Conservation (phyloP, 352 stramenopile genomes). For the Pythium brassicae region DNA sequence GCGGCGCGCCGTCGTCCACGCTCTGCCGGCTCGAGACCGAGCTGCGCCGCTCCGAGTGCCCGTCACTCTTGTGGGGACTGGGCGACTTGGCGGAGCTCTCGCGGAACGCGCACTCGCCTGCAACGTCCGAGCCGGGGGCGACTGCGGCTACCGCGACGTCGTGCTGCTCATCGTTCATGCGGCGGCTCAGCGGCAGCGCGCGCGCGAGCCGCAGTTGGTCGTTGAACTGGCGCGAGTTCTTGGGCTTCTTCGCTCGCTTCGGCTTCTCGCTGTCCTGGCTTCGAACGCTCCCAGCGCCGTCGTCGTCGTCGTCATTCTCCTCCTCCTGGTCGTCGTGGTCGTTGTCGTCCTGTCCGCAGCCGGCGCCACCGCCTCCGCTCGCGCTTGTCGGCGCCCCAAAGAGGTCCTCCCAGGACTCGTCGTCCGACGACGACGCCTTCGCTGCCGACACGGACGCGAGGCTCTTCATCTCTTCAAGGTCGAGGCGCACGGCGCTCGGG, state of each 20-base stretch:
- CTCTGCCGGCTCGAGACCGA: conserved; percentile 2
- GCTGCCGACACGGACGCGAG: conserved; percentile 43
- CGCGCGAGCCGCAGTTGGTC: conserved; percentile 59
- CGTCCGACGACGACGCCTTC: conserved; percentile 17
- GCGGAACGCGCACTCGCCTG: background rate
- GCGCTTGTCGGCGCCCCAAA: conserved; percentile 40
- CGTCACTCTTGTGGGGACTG: background rate
- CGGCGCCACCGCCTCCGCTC: conserved; percentile 21
- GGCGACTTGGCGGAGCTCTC: background rate
- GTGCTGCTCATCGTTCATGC: conserved; percentile 40
- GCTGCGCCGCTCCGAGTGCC: background rate
- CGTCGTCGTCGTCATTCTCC: conserved; percentile 10
- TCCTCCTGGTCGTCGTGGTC: conserved; percentile 1
- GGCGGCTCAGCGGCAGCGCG: conserved; percentile 43
- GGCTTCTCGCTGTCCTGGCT: conserved; percentile 23
- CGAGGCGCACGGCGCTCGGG: conserved; percentile 15
- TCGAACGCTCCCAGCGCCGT: background rate
- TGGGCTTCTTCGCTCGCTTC: conserved; percentile 50
- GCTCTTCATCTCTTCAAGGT: conserved; percentile 69
- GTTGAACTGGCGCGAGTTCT: conserved; percentile 68
- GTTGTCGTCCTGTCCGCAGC: conserved; percentile 1
- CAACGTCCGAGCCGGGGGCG: background rate
- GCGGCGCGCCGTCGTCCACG: conserved; percentile 9
- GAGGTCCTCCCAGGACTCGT: conserved; percentile 71
- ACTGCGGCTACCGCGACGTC: background rate